Base-by-base conservation (phyloP, 768 basidiomycete species). In the Thelephora ganbajun region DNA sequence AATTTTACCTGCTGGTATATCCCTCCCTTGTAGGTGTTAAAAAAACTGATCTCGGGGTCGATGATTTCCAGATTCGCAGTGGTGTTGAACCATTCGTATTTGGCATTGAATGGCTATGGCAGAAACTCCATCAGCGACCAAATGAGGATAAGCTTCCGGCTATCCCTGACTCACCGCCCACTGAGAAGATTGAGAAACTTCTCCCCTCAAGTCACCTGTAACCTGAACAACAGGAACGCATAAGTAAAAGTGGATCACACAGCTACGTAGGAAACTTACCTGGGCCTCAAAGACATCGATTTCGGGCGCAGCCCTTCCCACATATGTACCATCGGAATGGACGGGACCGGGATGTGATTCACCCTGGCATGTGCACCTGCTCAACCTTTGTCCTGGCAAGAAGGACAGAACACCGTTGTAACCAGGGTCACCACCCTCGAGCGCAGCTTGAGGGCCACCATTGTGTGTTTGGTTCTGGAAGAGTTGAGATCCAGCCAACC, bases 271-370 rank as follows among this genome's bases (percentile, higher is more conserved):
- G 51, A 14, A 6, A 42, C 60, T 63, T 48, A 79, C 82, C 64
- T 80, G 79, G 6, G 90, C 83, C 66, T 93, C 91, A 58, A 93
- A 80, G 23, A 91, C 69, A 69, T 94, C 91, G 36, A 94, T 91
- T 63, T 94, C 91, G 1, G 90, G 90, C 3, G 90, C 85, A 23
- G 81, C 61, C 44, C 91, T 76, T 11, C 89, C 91, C 19, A 83
- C 79, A 61, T 77, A 90, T 0, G 77, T 71, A 1, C 86, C 85
- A 59, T 90, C 83, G 0, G 71, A 48, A 46, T 81, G 77, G 37
- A 72, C 69, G 2, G 90, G 90, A 2, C 90, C 90, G 33, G 90
- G 90, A 61, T 93, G 90, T 26, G 74, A 70, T 56, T 92, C 89
- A 19, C 80, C 78, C 0, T 67, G 55, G 60, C 92, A 94, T 0